phyloP scores from a whole-genome alignment of 2,329 filamentous ascomycete genomes.

The Bipolaris cookei region DNA sequence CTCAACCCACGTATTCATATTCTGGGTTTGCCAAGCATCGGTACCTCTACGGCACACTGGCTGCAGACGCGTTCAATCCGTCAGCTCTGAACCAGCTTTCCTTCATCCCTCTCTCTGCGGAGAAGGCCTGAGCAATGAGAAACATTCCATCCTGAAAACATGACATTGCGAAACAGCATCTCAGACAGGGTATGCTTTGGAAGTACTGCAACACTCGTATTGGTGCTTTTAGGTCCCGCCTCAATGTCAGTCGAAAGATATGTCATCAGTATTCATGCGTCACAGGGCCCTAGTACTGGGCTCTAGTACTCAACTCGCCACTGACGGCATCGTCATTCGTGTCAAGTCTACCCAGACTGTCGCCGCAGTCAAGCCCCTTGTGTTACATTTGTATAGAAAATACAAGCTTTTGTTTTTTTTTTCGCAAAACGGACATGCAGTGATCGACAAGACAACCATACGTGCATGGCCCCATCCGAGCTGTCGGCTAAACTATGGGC shows the following conservation, averaged over 20 bases:
- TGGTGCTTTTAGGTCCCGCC: constrained; percentile 2
- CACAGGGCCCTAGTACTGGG: not conserved
- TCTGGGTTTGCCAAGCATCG: not conserved
- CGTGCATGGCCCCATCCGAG: not conserved
- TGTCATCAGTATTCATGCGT: not conserved
- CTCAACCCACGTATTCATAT: not conserved
- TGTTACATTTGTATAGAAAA: not conserved
- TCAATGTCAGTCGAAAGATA: not conserved
- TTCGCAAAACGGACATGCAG: constrained; percentile 9
- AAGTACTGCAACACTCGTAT: constrained; percentile 2
- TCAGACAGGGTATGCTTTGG: constrained; percentile 5
- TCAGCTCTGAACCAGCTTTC: constrained; percentile 6
- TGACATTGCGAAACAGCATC: constrained; percentile 2
- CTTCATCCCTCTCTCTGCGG: constrained; percentile 6
- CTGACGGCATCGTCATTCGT: too few species aligned
- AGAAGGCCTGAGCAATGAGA: constrained; percentile 2
- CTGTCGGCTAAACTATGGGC: constrained; percentile 1
- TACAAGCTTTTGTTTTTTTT: constrained; percentile 8
- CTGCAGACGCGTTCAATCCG: constrained; percentile 3
- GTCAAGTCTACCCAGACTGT: not conserved
- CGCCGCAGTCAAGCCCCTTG: constrained; percentile 2
- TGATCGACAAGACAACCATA: constrained; percentile 11
- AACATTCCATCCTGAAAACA: constrained; percentile 6
- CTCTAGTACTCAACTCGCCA: not conserved
- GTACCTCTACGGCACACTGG: not conserved